Evolutionary conservation across 164 flowering plant species (phyloP), one percentile per base, ranked within the genome.

Genomic region (Macadamia tetraphylla): DNA sequence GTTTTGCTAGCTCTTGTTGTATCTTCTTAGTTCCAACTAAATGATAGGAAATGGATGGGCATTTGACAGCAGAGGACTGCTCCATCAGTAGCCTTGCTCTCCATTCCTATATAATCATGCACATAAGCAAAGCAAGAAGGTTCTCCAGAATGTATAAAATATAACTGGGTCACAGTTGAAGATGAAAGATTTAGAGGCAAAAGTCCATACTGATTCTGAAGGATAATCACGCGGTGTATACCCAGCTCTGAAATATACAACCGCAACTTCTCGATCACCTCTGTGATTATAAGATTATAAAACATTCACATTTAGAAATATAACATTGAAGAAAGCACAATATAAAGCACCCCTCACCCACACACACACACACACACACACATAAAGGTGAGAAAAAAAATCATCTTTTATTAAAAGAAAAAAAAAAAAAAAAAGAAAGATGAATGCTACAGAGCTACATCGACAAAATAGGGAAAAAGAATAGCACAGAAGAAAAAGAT

Each of bases 11-110:
- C 78, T 88, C 91, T 74, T 88, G 94, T 70, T 88, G 94, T 74
- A 88, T 82, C 76, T 88, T 88, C 76, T 88, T 88, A 64, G 88
- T 82, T 48, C 94, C 94, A 6, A 80, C 85, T 67, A 88, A 86
- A 81, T 88, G 94, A 75, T 88, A 88, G 29, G 90, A 78, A 66
- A 88, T 83, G n/a, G 94, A 88, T 23, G 94, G 94, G 72, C 91
- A 88, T 74, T 88, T 88, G 73, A 87, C 59, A 10, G 94, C 91
- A 51, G 79, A 79, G 3, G 94, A 88, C 79, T 82, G 86, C 77
- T 88, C 94, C 74, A 85, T 81, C 58, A 84, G 72, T 59, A 87
- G 73, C 71, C 91, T 80, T 58, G 94, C 89, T 61, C 74, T 82
- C 94, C 94, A 88, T 74, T 88, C 94, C 94, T 88, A 68, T 23